Evolutionary conservation across 768 basidiomycete species (phyloP), one percentile per base, ranked within the genome.

Genomic region (Trametopsis cervina): DNA sequence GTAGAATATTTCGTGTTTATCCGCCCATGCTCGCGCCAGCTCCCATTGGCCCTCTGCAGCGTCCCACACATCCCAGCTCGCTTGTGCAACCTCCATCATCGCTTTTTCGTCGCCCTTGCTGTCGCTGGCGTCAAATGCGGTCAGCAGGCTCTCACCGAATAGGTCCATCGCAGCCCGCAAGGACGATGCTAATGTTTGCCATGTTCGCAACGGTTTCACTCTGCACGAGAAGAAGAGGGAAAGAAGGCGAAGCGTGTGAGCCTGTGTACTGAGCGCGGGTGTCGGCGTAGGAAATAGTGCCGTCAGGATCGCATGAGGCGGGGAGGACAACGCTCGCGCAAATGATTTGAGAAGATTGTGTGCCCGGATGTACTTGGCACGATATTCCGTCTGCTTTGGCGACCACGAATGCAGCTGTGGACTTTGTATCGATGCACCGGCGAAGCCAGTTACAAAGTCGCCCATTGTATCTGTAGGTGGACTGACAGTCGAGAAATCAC

Each of bases 1-100:
- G 64, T 95, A 97, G 57, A 98, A 92, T 18, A 97, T 82, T 63
- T 95, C 93, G 39, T 87, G 71, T 69, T 95, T 94, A 67, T 99
- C 94, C 1, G 89, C 83, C 90, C 95, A 99, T 15, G 94, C 84
- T 54, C 90, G 85, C 0, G 89, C 89, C 73, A 96, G 81, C 65
- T 95, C 94, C 89, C 89, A 94, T 49, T 90, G 86, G 10, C 64
- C 72, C 26, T 57, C 64, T 10, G 51, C 56, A 46, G 40, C 70
- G 33, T 74, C 65, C 77, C 84, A 87, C 0, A 96, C 79, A 53
- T 85, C 79, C 92, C 92, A 97, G 58, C 88, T 85, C 0, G 88
- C 78, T 47, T 79, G 79, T 4, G 93, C 89, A 0, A 83, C 85
- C 46, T 87, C 81, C 44, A 74, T 72, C 94, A 98, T 97, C 11